Percentiles rank a stretch among this genome's conserved stretches.
Conservation (phyloP, 805 yeast species). For the Nakazawaea molendinolei region DNA sequence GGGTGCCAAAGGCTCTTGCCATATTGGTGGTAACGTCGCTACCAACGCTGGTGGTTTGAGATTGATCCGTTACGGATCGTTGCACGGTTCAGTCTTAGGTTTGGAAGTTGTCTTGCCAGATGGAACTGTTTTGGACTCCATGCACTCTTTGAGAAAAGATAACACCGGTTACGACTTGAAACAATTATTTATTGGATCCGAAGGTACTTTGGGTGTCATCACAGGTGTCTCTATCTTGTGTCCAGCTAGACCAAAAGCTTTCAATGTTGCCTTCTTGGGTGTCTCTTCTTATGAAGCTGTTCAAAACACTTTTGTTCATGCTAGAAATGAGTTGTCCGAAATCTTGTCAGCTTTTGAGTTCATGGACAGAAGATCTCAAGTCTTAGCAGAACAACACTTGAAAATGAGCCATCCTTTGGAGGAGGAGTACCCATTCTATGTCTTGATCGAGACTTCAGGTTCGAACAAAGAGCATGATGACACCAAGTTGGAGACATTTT, state of each 20-base stretch:
- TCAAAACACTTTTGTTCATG: constrained; percentile 70
- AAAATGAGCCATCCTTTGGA: constrained; percentile 65
- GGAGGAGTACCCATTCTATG: constrained; percentile 68
- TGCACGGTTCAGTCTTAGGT: constrained; percentile 89
- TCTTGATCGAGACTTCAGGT: constrained; percentile 93
- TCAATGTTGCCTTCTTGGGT: constrained; percentile 85
- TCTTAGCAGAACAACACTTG: constrained; percentile 55
- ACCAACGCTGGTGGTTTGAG: constrained; percentile 96
- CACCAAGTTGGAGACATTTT: constrained; percentile 76
- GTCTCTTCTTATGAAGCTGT: constrained; percentile 78
- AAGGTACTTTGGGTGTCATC: constrained; percentile 85
- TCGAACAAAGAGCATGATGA: constrained; percentile 91
- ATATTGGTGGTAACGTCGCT: constrained; percentile 90
- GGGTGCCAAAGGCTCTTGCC: constrained; percentile 97
- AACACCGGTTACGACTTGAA: constrained; percentile 93
- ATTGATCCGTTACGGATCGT: constrained; percentile 79
- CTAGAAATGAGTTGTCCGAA: constrained; percentile 75
- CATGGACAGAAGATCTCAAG: constrained; percentile 74
- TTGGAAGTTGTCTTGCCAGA: constrained; percentile 89
- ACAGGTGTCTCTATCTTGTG: constrained; percentile 88
- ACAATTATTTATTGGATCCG: constrained; percentile 89
- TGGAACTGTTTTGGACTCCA: constrained; percentile 73
- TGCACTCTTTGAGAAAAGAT: constrained; percentile 86
- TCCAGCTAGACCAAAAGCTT: constrained; percentile 80
- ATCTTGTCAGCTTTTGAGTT: constrained; percentile 89